These are phyloP conservation scores for Jimgerdemannia flammicorona DNA, from an alignment of 192 early-diverging fungal species.

Conservation along the genomic window DNA sequence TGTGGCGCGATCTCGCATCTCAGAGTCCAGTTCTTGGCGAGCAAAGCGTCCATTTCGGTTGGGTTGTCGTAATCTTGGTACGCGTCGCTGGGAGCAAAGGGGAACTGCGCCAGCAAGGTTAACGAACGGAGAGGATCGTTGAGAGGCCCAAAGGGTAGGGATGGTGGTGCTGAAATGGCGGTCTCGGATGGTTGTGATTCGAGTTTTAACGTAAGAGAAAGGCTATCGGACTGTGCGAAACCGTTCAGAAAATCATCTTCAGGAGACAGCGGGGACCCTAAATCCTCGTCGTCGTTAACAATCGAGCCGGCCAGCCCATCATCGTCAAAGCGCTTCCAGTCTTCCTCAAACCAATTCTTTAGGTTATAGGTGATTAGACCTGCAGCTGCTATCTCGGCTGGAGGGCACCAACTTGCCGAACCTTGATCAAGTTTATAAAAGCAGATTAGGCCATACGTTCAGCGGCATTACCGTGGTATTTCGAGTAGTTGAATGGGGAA, in stretches of 20 bases:
- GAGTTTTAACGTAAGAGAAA: neutral
- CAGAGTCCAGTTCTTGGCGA: slow-evolving; percentile 42
- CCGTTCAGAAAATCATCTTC: slow-evolving; percentile 12
- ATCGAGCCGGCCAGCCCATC: slow-evolving; percentile 11
- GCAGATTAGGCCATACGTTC: too few relatives aligned
- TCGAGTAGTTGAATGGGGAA: too few relatives aligned
- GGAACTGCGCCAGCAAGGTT: slow-evolving; percentile 42
- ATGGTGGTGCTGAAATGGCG: slow-evolving; percentile 15
- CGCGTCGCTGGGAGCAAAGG: slow-evolving; percentile 23
- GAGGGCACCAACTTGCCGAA: neutral
- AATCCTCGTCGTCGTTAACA: neutral
- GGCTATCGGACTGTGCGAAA: neutral
- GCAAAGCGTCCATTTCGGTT: slow-evolving; percentile 48
- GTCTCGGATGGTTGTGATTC: slow-evolving; percentile 5
- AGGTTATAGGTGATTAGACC: slow-evolving; percentile 49
- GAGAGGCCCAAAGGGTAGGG: slow-evolving; percentile 46
- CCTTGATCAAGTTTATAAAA: neutral
- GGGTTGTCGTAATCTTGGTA: slow-evolving; percentile 34
- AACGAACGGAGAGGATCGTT: slow-evolving; percentile 52
- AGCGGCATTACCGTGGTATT: too few relatives aligned
- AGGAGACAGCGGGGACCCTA: neutral
- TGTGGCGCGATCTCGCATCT: slow-evolving; percentile 35
- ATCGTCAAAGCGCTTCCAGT: slow-evolving; percentile 42
- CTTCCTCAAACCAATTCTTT: slow-evolving; percentile 50
- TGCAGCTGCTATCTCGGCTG: slow-evolving; percentile 6